A percentile compares a stretch with the other conserved stretches of the same genome.
These are phyloP conservation scores for Bombardia bombarda DNA, from an alignment of 495 filamentous ascomycete species.

Conservation along the genomic window DNA sequence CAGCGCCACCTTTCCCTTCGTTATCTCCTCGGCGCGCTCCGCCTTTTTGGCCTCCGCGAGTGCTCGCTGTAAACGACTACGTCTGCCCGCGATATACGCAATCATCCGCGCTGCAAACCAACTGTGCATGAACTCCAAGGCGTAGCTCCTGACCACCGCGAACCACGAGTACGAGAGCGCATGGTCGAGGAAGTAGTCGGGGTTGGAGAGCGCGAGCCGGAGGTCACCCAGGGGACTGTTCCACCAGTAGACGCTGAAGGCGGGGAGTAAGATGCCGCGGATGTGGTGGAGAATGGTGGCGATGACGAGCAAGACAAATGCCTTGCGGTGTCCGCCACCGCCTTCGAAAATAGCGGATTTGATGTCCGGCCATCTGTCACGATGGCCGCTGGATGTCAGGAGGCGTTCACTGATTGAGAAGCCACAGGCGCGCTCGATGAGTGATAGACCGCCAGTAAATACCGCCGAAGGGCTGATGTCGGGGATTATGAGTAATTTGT, in stretches of 20 bases:
- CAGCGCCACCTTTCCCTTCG: not conserved
- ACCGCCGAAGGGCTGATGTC: conserved; percentile 4
- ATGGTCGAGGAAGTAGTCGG: conserved; percentile 16
- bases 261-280: conserved; percentile 11
- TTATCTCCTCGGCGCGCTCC: no score
- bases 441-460: conserved; percentile 3
- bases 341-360: conserved; percentile 5
- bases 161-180: conserved; percentile 4
- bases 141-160: not conserved
- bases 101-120: not conserved
- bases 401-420: no score
- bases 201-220: conserved; percentile 13
- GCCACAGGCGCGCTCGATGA: not conserved
- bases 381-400: no score
- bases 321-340: conserved; percentile 4
- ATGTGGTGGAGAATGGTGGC: conserved; percentile 20
- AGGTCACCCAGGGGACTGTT: conserved; percentile 18
- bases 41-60: no score
- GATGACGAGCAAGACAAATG: conserved; percentile 3
- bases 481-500: conserved; percentile 1
- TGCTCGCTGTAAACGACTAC: no score
- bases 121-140: conserved; percentile 5
- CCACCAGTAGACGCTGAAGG: conserved; percentile 8
- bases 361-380: conserved; percentile 1
- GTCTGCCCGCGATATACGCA: not conserved